Evolutionary conservation across 2,329 filamentous ascomycete genomes (phyloP).

Genomic region (Byssochlamys sp.): DNA sequence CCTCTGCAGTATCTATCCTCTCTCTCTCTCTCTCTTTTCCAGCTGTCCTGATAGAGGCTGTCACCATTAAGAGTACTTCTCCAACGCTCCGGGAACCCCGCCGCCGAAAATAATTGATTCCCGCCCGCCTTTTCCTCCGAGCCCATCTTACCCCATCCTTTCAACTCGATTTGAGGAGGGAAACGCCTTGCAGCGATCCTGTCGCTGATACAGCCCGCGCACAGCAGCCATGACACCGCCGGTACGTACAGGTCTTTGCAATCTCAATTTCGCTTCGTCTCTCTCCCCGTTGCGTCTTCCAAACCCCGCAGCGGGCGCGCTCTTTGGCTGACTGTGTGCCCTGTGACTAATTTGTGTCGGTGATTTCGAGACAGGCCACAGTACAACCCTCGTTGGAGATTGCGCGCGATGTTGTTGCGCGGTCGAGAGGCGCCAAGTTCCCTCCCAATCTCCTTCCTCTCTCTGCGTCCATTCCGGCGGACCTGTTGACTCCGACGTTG

Average conservation of each 20-base stretch:
- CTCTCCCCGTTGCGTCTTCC: background rate
- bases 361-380: conserved; percentile 28
- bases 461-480: conserved; percentile 76
- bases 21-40: background rate
- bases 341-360: background rate
- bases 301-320: background rate
- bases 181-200: background rate
- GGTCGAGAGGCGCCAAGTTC: conserved; percentile 42
- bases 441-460: conserved; percentile 72
- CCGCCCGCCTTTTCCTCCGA: background rate
- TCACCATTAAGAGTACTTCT: background rate
- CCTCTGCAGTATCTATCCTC: background rate
- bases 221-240: conserved; percentile 17
- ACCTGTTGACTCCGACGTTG: conserved; percentile 86
- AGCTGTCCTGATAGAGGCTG: background rate
- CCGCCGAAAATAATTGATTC: background rate
- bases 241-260: conserved; percentile 11
- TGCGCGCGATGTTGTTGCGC: conserved; percentile 47
- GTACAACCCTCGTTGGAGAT: conserved; percentile 55
- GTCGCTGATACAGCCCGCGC: conserved; percentile 2
- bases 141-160: background rate
- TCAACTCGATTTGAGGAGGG: background rate
- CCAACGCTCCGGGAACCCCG: background rate
- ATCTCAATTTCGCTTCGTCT: background rate
- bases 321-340: background rate